phyloP scores from a whole-genome alignment of 2,329 filamentous ascomycete species.

The Colletotrichum liaoningense region DNA sequence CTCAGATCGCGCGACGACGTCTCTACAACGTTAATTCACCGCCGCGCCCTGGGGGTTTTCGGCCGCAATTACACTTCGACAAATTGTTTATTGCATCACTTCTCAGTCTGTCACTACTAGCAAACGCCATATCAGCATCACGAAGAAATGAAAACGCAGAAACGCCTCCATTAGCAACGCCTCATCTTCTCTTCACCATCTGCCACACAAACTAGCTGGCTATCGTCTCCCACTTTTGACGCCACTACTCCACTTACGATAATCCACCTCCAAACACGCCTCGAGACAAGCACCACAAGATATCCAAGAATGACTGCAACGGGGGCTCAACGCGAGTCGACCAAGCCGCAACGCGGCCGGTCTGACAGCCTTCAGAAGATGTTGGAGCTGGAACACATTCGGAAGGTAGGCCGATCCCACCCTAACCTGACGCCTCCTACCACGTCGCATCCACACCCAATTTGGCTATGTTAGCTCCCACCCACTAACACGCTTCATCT shows the following conservation, averaged over 20 bases:
- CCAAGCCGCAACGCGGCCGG: constrained; percentile 3
- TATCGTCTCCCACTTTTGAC: not conserved
- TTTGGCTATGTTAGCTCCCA: constrained; percentile 24
- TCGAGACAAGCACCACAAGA: not conserved
- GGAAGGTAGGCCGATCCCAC: constrained; percentile 58
- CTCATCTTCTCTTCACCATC: constrained; percentile 9
- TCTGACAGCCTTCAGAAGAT: constrained; percentile 63
- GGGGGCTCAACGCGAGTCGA: constrained; percentile 7
- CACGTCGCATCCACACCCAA: constrained; percentile 9
- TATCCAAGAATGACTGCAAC: constrained; percentile 22
- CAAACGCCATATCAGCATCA: constrained; percentile 15
- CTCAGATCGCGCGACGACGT: not conserved
- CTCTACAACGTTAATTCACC: constrained; percentile 10
- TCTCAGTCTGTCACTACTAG: not conserved
- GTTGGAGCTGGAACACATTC: constrained; percentile 69
- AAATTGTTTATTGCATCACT: not conserved
- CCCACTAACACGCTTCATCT: constrained; percentile 32
- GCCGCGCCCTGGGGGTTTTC: not conserved
- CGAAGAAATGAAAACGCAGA: constrained; percentile 15
- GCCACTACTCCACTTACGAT: constrained; percentile 19
- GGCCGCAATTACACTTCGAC: constrained; percentile 1
- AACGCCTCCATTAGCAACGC: constrained; percentile 15
- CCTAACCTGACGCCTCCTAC: constrained; percentile 19
- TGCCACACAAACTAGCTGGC: constrained; percentile 11
- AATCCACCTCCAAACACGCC: constrained; percentile 5